Evolutionary conservation across 192 early-diverging fungal species (phyloP).

Genomic region (Phycomyces blakesleeanus): DNA sequence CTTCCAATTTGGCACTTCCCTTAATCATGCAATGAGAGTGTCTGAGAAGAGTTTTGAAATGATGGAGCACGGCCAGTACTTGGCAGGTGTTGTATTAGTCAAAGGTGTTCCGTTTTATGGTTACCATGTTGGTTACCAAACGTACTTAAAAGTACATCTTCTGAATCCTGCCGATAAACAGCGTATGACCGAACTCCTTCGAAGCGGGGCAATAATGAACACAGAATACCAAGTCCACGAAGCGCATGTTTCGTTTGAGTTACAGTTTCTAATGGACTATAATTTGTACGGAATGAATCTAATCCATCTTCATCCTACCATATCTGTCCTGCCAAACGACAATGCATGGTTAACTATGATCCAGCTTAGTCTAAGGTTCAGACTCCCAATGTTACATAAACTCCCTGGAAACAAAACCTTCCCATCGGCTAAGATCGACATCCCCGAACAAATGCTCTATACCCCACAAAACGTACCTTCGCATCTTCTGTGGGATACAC

Average conservation of each 20-base stretch:
- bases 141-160: conserved; percentile 76
- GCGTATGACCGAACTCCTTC: conserved; percentile 62
- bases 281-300: conserved; percentile 87
- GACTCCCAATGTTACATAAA: not conserved
- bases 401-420: not conserved
- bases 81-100: conserved; percentile 68
- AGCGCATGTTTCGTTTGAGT: conserved; percentile 73
- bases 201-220: conserved; percentile 70
- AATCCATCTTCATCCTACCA: conserved; percentile 52
- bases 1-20: conserved; percentile 50
- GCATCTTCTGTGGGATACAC: conserved; percentile 13
- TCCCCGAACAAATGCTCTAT: conserved; percentile 1
- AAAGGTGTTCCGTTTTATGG: conserved; percentile 90
- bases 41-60: conserved; percentile 34
- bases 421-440: not conserved
- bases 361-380: conserved; percentile 17
- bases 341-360: not conserved
- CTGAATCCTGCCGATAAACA: conserved; percentile 56
- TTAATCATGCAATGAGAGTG: conserved; percentile 68
- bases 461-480: conserved; percentile 14
- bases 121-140: conserved; percentile 61
- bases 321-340: conserved; percentile 29
- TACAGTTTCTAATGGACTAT: conserved; percentile 87
- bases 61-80: conserved; percentile 31
- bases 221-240: conserved; percentile 69